These are phyloP conservation scores for Starmera dryadoides DNA, from an alignment of 805 yeast species.

Conservation along the genomic window DNA sequence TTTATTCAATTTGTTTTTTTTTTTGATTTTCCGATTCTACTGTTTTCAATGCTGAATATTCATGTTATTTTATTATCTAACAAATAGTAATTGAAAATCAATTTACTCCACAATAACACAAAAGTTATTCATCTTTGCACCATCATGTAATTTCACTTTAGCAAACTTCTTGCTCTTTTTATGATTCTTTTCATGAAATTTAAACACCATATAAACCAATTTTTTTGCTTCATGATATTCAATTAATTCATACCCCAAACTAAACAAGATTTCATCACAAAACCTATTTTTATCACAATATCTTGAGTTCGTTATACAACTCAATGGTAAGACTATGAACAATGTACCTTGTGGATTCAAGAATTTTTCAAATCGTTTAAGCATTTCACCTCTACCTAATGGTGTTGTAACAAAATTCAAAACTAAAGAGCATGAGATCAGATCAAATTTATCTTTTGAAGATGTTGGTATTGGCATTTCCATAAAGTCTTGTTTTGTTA, in stretches of 20 bases:
- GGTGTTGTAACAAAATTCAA: conserved; percentile 82
- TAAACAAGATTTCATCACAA: conserved; percentile 36
- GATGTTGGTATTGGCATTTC: conserved; percentile 50
- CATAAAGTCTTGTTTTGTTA: conserved; percentile 80
- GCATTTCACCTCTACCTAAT: conserved; percentile 68
- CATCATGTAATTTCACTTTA: conserved; percentile 49
- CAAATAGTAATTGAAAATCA: no score
- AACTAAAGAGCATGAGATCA: conserved; percentile 81
- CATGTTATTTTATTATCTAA: no score
- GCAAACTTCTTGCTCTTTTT: conserved; percentile 2
- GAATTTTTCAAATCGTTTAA: conserved; percentile 49
- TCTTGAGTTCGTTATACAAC: conserved; percentile 79
- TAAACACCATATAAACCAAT: conserved; percentile 64
- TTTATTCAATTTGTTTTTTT: no score
- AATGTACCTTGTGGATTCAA: conserved; percentile 32
- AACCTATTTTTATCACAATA: conserved; percentile 48
- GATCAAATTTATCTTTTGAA: conserved; percentile 42
- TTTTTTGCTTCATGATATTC: conserved; percentile 57
- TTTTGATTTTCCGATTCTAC: no score
- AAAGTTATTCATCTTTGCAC: conserved; percentile 64
- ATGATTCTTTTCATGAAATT: conserved; percentile 32
- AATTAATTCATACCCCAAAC: conserved; percentile 51
- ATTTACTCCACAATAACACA: conserved; percentile 33
- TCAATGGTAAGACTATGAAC: conserved; percentile 82
- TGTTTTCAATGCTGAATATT: no score